Evolutionary conservation across 768 basidiomycete species (phyloP), one percentile per base, ranked within the genome.

Genomic region (Melanogaster broomeanus): DNA sequence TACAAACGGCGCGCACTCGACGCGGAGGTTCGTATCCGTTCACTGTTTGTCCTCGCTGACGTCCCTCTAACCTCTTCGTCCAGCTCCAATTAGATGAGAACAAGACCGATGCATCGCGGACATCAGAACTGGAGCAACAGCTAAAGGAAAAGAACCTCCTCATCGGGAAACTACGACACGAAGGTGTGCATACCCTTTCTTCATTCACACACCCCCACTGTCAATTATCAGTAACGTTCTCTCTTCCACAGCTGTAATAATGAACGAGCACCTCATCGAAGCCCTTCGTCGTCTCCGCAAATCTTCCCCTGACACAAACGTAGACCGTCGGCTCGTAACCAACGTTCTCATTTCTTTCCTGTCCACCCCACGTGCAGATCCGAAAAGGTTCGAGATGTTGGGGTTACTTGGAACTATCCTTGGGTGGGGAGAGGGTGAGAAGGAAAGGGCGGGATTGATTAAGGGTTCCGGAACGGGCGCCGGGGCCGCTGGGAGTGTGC

Each of bases 381-480:
- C 87, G 28, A 99, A 99, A 65, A 85, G 96, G 2, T 99, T 96
- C 68, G 97, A 99, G 71, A 98, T 99, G 87, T 81, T 99, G 12
- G 78, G 84, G 2, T 78, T 99, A 0, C 80, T 99, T 13, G 80
- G 90, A 4, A 89, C 93, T 11, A 86, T 99, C 49, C 80, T 99
- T n/a, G 84, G 82, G 1, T 99, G 97, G 97, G 78, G 82, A 37
- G 97, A 99, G 57, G 74, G 78, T 40, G 97, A 98, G 68, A 84
- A 91, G 30, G 93, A 94, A 70, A 90, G 84, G 56, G 96, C 96
- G 2, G 96, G 96, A 3, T 46, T 64, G 44, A 66, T 64, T 37
- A 58, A 53, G 39, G 24, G 51, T 19, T 7, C 97, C 42, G 88
- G 87, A 67, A 80, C 87, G 11, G 69, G 76, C 27, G 22, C 40